These are phyloP conservation scores for Penicillium olsonii DNA, from an alignment of 2,329 filamentous ascomycete genomes.

Conservation along the genomic window DNA sequence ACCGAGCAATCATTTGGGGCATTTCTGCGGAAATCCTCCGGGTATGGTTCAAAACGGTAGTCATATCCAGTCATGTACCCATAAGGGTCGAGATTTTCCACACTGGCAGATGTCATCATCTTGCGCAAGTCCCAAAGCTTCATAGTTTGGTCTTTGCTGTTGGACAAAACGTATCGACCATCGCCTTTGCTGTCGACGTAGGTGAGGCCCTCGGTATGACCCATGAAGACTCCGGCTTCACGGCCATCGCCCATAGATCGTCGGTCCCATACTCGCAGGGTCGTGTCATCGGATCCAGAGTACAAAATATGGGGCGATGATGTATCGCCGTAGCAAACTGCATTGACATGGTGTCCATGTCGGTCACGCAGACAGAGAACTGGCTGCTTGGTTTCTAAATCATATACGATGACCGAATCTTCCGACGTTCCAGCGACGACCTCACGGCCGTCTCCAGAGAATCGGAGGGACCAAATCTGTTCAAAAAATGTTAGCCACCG, in stretches of 20 bases:
- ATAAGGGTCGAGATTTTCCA: slow-evolving; percentile 54
- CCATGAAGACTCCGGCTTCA: slow-evolving; percentile 65
- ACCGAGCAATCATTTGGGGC: slow-evolving; percentile 85
- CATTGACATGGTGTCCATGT: slow-evolving; percentile 91
- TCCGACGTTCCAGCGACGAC: slow-evolving; percentile 86
- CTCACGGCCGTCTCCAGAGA: slow-evolving; percentile 87
- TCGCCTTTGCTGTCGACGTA: slow-evolving; percentile 82
- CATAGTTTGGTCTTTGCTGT: slow-evolving; percentile 95
- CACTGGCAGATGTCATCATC: slow-evolving; percentile 72
- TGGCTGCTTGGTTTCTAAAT: slow-evolving; percentile 77
- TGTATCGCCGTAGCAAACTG: slow-evolving; percentile 91
- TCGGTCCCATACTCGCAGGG: slow-evolving; percentile 94
- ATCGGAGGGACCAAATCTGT: slow-evolving; percentile 84
- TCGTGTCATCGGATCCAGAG: slow-evolving; percentile 91
- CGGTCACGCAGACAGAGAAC: slow-evolving; percentile 71
- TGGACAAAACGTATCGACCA: slow-evolving; percentile 84
- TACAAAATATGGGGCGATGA: slow-evolving; percentile 90
- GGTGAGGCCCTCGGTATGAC: slow-evolving; percentile 66
- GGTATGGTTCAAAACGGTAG: slow-evolving; percentile 61
- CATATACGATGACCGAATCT: slow-evolving; percentile 81
- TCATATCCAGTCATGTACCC: slow-evolving; percentile 62
- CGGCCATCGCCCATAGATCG: slow-evolving; percentile 65
- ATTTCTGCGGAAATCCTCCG: slow-evolving; percentile 55
- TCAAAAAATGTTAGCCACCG: slow-evolving; percentile 19
- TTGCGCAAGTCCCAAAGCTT: slow-evolving; percentile 95